Conservation (phyloP, 2,329 filamentous ascomycete species). For the Pestalotiopsis sp. region DNA sequence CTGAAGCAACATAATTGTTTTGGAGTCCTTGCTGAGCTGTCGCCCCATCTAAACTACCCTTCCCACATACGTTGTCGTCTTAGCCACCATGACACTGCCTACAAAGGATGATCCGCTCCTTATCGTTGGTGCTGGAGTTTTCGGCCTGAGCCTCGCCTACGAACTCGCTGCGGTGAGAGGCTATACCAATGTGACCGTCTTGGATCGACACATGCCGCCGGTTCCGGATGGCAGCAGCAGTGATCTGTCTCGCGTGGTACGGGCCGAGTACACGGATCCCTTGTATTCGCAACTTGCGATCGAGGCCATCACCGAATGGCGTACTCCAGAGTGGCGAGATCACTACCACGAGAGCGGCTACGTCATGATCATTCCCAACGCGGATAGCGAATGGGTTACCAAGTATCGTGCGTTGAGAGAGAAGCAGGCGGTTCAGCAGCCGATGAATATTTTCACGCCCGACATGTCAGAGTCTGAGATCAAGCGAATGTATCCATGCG, state of each 20-base stretch:
- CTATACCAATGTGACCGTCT: slow-evolving; percentile 36
- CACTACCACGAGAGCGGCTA: slow-evolving; percentile 11
- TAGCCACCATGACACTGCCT: background rate
- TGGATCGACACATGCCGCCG: slow-evolving; percentile 38
- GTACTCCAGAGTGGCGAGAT: background rate
- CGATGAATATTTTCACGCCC: background rate
- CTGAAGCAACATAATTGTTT: background rate
- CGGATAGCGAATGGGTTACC: background rate
- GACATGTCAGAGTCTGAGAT: slow-evolving; percentile 13
- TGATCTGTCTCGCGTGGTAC: slow-evolving; percentile 43
- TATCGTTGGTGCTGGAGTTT: slow-evolving; percentile 34
- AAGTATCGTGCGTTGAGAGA: background rate
- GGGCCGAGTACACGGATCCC: slow-evolving; percentile 64
- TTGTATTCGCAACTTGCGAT: slow-evolving; percentile 62
- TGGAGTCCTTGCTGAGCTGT: background rate
- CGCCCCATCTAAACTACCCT: background rate
- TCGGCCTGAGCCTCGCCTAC: slow-evolving; percentile 31
- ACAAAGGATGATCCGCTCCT: slow-evolving; percentile 24
- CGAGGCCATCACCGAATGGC: slow-evolving; percentile 8
- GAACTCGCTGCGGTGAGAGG: slow-evolving; percentile 26
- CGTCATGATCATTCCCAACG: background rate
- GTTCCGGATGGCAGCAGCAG: slow-evolving; percentile 40
- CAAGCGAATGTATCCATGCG: slow-evolving; percentile 13
- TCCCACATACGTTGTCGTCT: background rate
- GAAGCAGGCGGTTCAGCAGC: background rate